Base-by-base conservation (phyloP, 768 basidiomycete species). In the Lactarius hengduanensis region DNA sequence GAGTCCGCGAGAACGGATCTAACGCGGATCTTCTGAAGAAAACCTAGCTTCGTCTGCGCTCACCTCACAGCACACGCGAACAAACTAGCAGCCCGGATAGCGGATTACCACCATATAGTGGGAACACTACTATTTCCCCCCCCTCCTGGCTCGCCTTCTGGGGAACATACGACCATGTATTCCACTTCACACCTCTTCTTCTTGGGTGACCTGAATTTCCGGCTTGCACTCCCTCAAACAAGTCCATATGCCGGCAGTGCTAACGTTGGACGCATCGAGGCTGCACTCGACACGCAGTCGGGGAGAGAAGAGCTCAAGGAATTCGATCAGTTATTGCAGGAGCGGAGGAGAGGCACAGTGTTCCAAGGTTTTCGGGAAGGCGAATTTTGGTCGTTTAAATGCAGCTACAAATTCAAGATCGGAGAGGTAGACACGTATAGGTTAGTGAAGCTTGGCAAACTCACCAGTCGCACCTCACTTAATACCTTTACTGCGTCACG, bases 191-290 rank as follows among this genome's bases (percentile, higher is more conserved):
- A 98, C 75, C 81, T 97, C 1, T 97, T 98, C 81, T 82, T 97
- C 74, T 82, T 97, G 40, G 96, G 96, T 7, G 96, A 98, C 77
- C 84, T 97, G 68, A 98, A 98, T 77, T 97, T 95, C 76, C 87
- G 95, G 18, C 76, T 98, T 18, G 79, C 82, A n/a, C 71, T 89
- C 18, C 88, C 91, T 0, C 69, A 81, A 55, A 77, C 81, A 28
- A 83, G 87, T 73, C 77, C 83, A 30, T 78, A 86, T 28, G 76
- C 75, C 32, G 71, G 73, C 28, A 70, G 73, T 61, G 73, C 71
- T 13, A 74, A 76, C 13, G 70, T 71, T 4, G 58, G 76, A 13
- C 75, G 80, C 36, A 78, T 85, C 63, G 74, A 77, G 45, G 77
- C 81, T 28, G 76, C 80, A 36, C 74, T 88, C 38, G 77, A 79